A percentile compares a stretch with the other conserved stretches of the same genome.
phyloP scores from a whole-genome alignment of 257 asterid genomes.

The Solanum pennellii region DNA sequence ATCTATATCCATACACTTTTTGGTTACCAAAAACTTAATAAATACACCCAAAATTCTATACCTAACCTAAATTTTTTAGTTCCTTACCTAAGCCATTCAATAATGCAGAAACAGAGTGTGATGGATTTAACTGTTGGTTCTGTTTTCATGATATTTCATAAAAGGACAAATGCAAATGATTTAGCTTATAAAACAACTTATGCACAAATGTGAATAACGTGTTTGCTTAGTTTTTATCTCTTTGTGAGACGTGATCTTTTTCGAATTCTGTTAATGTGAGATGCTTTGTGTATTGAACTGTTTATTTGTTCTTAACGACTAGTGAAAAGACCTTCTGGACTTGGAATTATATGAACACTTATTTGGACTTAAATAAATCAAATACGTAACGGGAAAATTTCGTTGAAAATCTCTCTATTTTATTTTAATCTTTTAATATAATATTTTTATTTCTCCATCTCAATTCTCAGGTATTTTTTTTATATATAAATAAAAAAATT shows the following conservation, averaged over 20 bases:
- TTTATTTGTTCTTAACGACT: not conserved
- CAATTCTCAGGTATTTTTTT: not conserved
- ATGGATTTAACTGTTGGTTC: not conserved
- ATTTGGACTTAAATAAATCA: not conserved
- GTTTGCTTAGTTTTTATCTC: not conserved
- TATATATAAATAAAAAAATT: not conserved
- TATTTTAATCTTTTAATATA: too few relatives aligned
- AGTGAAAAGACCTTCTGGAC: not conserved
- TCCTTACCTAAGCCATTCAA: not conserved
- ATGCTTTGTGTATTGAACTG: not conserved
- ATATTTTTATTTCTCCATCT: not conserved
- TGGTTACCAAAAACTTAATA: not conserved
- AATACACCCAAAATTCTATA: not conserved
- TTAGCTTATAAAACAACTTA: not conserved
- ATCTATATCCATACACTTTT: not conserved
- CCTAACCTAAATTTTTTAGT: not conserved
- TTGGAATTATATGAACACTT: not conserved
- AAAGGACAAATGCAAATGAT: not conserved
- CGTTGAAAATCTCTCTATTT: not conserved
- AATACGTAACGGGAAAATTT: not conserved
- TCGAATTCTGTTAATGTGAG: fast-evolving
- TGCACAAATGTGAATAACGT: not conserved
- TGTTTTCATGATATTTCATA: not conserved
- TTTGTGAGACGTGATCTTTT: not conserved
- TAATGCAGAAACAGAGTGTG: not conserved